phyloP scores from a whole-genome alignment of 1,284 basidiomycete genomes.

The Acaromyces ingoldii region DNA sequence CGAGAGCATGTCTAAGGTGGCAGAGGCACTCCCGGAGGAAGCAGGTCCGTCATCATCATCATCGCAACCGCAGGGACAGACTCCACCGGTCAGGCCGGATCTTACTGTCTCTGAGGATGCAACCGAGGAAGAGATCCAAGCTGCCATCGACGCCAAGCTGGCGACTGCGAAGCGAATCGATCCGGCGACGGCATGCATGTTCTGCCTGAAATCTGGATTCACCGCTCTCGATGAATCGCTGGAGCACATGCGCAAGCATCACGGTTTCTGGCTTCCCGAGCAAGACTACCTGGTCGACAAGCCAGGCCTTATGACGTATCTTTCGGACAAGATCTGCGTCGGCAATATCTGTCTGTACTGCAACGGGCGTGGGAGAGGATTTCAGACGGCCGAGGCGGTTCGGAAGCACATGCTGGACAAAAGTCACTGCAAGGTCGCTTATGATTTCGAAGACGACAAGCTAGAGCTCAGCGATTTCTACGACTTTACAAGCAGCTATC shows the following conservation, averaged over 20 bases:
- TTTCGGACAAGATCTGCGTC: slow-evolving; percentile 88
- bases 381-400: slow-evolving; percentile 37
- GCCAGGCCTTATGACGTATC: slow-evolving; percentile 73
- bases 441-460: slow-evolving; percentile 72
- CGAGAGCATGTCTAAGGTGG: not conserved
- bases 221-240: slow-evolving; percentile 65
- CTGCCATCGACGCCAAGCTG: slow-evolving; percentile 38
- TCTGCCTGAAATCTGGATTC: slow-evolving; percentile 64
- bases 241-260: slow-evolving; percentile 76
- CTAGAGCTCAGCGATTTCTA: slow-evolving; percentile 90
- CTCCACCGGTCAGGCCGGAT: not conserved
- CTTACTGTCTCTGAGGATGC: slow-evolving; percentile 24
- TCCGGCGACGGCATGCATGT: slow-evolving; percentile 58
- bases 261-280: slow-evolving; percentile 97
- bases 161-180: slow-evolving; percentile 42
- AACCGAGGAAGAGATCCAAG: slow-evolving; percentile 41
- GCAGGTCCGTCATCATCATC: too few relatives aligned
- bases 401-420: slow-evolving; percentile 50
- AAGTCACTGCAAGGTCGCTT: slow-evolving; percentile 87
- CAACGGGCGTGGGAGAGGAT: slow-evolving; percentile 41
- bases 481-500: slow-evolving; percentile 79
- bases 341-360: slow-evolving; percentile 92
- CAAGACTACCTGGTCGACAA: slow-evolving; percentile 82
- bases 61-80: not conserved
- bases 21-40: not conserved